A percentile compares a stretch with the other conserved stretches of the same genome.
Evolutionary conservation across 257 asterid species (phyloP).

Genomic region (Gentiana straminea): DNA sequence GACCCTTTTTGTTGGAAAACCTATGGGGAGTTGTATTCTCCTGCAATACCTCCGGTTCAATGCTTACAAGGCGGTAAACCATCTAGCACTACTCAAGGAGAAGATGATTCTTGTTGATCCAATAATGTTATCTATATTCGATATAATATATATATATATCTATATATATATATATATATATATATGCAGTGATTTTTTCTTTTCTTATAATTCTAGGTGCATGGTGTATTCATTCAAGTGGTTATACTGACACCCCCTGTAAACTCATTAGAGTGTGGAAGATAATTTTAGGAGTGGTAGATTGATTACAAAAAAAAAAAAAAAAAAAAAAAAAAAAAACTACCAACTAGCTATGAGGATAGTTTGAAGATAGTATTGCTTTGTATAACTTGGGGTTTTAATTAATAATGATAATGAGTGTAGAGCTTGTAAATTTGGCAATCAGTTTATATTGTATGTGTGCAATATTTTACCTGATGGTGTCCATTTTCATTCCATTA

Average conservation of each 20-base stretch:
- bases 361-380: slow-evolving; percentile 13
- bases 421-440: slow-evolving; percentile 4
- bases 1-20: slow-evolving; percentile 91
- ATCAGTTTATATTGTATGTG: slow-evolving; percentile 2
- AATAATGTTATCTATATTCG: neutral
- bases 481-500: too few relatives aligned
- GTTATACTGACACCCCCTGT: slow-evolving; percentile 50
- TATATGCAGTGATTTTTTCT: neutral
- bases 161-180: too few relatives aligned
- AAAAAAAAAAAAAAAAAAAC: slow-evolving; percentile 21
- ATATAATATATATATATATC: too few relatives aligned
- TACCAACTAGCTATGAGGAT: slow-evolving; percentile 12
- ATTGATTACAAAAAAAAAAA: slow-evolving; percentile 22
- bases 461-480: neutral
- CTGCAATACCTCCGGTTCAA: slow-evolving; percentile 61
- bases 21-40: slow-evolving; percentile 66
- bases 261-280: slow-evolving; percentile 1
- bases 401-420: neutral
- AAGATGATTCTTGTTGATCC: slow-evolving; percentile 52
- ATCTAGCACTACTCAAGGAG: slow-evolving; percentile 48
- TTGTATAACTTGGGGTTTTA: slow-evolving; percentile 3
- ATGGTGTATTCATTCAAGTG: slow-evolving; percentile 52
- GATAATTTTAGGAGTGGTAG: slow-evolving; percentile 10
- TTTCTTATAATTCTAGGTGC: neutral
- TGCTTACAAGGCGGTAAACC: slow-evolving; percentile 71